Percentiles rank a stretch among this genome's conserved stretches.
These are phyloP conservation scores for Pseudogymnoascus sp. DNA, from an alignment of 2,329 filamentous ascomycete genomes.

Conservation along the genomic window DNA sequence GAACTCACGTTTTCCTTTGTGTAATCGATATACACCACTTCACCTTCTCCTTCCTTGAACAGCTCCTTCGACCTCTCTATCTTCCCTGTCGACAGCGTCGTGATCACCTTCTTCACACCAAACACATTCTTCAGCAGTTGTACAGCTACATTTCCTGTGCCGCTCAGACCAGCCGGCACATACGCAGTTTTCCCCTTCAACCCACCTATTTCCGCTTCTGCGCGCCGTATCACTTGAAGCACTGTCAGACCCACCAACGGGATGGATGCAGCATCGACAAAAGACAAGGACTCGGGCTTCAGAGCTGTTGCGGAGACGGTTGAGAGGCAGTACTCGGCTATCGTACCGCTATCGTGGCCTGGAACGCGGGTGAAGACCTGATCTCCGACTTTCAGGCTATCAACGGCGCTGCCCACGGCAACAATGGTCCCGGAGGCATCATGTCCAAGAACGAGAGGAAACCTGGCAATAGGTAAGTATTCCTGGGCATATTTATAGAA, in stretches of 20 bases:
- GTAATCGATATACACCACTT: slow-evolving; percentile 42
- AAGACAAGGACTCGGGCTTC: slow-evolving; percentile 35
- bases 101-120: slow-evolving; percentile 38
- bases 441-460: slow-evolving; percentile 14
- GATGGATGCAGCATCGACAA: slow-evolving; percentile 36
- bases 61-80: slow-evolving; percentile 35
- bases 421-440: slow-evolving; percentile 27
- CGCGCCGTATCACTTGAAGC: slow-evolving; percentile 24
- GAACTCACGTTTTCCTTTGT: slow-evolving; percentile 32
- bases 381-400: slow-evolving; percentile 27
- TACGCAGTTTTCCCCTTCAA: slow-evolving; percentile 30
- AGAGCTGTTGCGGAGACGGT: slow-evolving; percentile 19
- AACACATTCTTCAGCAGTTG: slow-evolving; percentile 45
- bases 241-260: slow-evolving; percentile 36
- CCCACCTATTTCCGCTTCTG: slow-evolving; percentile 9
- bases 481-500: background rate
- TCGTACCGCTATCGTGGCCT: slow-evolving; percentile 25
- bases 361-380: slow-evolving; percentile 30
- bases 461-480: background rate
- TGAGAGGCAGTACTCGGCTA: slow-evolving; percentile 23
- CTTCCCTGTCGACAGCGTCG: slow-evolving; percentile 46
- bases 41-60: slow-evolving; percentile 27
- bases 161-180: slow-evolving; percentile 42
- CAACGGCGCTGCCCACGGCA: slow-evolving; percentile 25
- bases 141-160: slow-evolving; percentile 37